Evolutionary conservation across 345 rosid species (phyloP).

Genomic region (Erysimum cheiranthoides): DNA sequence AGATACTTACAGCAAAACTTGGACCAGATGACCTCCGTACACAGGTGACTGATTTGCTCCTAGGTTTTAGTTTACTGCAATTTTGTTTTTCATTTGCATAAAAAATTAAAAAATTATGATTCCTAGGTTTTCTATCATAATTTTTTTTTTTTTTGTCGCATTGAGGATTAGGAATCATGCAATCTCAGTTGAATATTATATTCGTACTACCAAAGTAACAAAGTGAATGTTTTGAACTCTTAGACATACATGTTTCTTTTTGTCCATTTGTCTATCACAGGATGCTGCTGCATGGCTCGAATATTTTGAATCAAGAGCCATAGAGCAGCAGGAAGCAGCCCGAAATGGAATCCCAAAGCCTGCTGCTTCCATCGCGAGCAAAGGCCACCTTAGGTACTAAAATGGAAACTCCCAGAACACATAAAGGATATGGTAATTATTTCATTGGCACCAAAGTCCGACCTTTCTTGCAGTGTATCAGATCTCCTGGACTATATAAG

Average conservation of each 20-base stretch:
- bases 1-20: slow-evolving; percentile 85
- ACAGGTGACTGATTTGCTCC: slow-evolving; percentile 57
- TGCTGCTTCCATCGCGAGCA: slow-evolving; percentile 93
- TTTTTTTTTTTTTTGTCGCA: neutral
- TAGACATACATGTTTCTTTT: slow-evolving; percentile 18
- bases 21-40: slow-evolving; percentile 93
- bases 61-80: neutral
- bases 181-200: slow-evolving; percentile 9
- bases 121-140: neutral
- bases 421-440: slow-evolving; percentile 46
- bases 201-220: slow-evolving; percentile 2
- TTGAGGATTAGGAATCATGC: slow-evolving; percentile 29
- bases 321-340: slow-evolving; percentile 95
- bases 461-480: slow-evolving; percentile 72
- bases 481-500: slow-evolving; percentile 95
- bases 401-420: slow-evolving; percentile 38
- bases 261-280: slow-evolving; percentile 47
- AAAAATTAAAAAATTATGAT: neutral
- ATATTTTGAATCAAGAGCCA: slow-evolving; percentile 86
- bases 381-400: slow-evolving; percentile 95
- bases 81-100: neutral
- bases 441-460: slow-evolving; percentile 44
- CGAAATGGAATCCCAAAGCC: slow-evolving; percentile 89
- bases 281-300: slow-evolving; percentile 99
- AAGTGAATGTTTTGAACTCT: slow-evolving; percentile 15